Base-by-base conservation (phyloP, 768 basidiomycete genomes). In the Imleria badia region DNA sequence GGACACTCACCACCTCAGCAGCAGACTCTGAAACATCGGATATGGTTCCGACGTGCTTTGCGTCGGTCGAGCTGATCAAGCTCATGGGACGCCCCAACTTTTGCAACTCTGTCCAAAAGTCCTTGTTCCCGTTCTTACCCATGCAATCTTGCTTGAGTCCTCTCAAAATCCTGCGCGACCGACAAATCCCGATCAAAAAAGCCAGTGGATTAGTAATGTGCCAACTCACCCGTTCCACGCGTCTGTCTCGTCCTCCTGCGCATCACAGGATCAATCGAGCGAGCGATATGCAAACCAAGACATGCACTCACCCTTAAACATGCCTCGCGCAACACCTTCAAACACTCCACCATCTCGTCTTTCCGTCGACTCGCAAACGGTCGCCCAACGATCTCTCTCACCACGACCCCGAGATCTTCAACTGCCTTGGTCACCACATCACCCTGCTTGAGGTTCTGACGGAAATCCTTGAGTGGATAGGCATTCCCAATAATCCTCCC, bases 371-470 rank as follows among this genome's bases (percentile, higher is more conserved):
- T 73, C 38, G 89, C 81, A 72, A 95, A 96, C 35, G 89, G 89
- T 26, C 77, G 76, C 59, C 80, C 68, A 11, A 89, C 77, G 40
- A 93, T 80, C 66, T 92, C 87, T 54, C 76, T 75, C 42, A 94
- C 81, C 11, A 94, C 86, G 15, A 69, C 77, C 13, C 78, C 83
- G 44, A 95, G 70, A 68, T 94, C 94, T 61, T 88, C 85, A 9
- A 93, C 87, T 0, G 91, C 92, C 71, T 95, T 93, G 14, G 80
- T 83, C 36, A 94, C 90, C 19, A 93, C 73, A 67, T 93, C 92
- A 0, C 91, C 91, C 49, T 79, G 79, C 26, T 76, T 78, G 33
- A 90, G 72, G 65, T 91, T 89, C 61, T 78, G 75, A 55, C 76
- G 73, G 74, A 95, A 97, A 69, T 96, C 94, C 43, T 75, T 74